These are phyloP conservation scores for Aquilaria yunnanensis DNA, from an alignment of 345 rosid species.

Conservation along the genomic window DNA sequence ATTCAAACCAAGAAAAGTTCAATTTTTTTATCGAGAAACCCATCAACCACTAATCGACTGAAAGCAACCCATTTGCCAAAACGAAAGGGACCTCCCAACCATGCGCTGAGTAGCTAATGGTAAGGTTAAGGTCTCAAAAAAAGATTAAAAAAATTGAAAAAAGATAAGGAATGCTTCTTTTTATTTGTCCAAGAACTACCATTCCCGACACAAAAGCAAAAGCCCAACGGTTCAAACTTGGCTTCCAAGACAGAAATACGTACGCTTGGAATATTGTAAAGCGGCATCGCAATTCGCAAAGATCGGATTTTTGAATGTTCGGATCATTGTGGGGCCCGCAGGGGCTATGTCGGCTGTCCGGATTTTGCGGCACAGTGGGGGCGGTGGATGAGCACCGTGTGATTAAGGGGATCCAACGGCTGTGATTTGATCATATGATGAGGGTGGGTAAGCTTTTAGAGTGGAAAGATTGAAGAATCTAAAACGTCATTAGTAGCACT, in stretches of 20 bases:
- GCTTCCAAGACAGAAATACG: constrained; percentile 37
- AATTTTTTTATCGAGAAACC: constrained; percentile 16
- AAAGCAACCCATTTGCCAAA: constrained; percentile 52
- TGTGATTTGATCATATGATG: too few species aligned
- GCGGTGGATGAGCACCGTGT: constrained; percentile 1
- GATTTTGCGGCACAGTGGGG: background rate
- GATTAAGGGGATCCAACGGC: background rate
- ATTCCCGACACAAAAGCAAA: background rate
- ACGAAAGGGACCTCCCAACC: constrained; percentile 60
- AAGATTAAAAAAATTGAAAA: constrained; percentile 8
- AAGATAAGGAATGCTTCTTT: background rate
- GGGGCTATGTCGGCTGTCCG: constrained; percentile 32
- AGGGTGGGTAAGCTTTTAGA: too few species aligned
- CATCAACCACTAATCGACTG: constrained; percentile 44
- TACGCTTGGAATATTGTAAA: constrained; percentile 13
- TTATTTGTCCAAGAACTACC: background rate
- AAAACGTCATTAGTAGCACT: too few species aligned
- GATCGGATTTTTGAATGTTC: constrained; percentile 24
- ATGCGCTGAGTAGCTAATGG: constrained; percentile 10
- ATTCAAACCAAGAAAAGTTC: constrained; percentile 1
- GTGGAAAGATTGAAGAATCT: too few species aligned
- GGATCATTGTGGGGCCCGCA: constrained; percentile 24
- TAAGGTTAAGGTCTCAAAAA: constrained; percentile 12
- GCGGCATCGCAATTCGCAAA: constrained; percentile 11
- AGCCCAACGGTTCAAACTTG: constrained; percentile 15